Base-by-base conservation (phyloP, 129 eudicot species). In the Flaveria robusta region DNA sequence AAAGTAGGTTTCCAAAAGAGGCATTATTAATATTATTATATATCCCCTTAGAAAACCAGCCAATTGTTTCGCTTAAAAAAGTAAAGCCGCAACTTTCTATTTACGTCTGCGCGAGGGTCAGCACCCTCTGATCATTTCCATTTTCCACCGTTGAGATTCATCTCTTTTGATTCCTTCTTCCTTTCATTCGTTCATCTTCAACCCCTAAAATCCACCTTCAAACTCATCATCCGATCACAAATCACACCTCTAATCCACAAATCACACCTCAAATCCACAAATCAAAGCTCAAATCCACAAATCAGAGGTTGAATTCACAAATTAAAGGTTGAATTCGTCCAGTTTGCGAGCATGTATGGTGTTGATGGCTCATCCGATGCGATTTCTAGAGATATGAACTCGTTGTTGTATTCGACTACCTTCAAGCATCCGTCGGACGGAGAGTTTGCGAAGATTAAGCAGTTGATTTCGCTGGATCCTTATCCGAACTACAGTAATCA, bases 361-460 rank as follows among this genome's bases (percentile, higher is more conserved):
- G 75, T 49, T 81, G 47, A 54, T 15, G 68, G 74, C 39, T 78
- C 84, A 2, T 79, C 89, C 1, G 90, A 83, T 77, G 80, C 86
- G 11, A 82, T 88, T 52, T 76, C 93, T 9, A 76, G 92, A 79
- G 88, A 87, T 65, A 85, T 85, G 77, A 88, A 85, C 20, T 66
- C 74, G 2, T 14, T 89, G 2, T 41, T 86, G 59, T 78, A 84
- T 56, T 85, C 91, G 0, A 66, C 81, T 9, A 84, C 71, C 71
- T 85, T 83, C 54, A 90, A 83, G 79, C 84, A 79, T 66, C 69
- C 87, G 22, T 58, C 84, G 0, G 89, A 83, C 12, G 81, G 77
- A 3, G 88, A 81, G n/a, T 82, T 81, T 70, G 78, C 83, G 0
- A 87, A 83, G 81, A 83, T 76, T 52, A 76, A 72, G 71, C 90